These are phyloP conservation scores for Biscogniauxia marginata DNA, from an alignment of 2,329 filamentous ascomycete species.

Conservation along the genomic window DNA sequence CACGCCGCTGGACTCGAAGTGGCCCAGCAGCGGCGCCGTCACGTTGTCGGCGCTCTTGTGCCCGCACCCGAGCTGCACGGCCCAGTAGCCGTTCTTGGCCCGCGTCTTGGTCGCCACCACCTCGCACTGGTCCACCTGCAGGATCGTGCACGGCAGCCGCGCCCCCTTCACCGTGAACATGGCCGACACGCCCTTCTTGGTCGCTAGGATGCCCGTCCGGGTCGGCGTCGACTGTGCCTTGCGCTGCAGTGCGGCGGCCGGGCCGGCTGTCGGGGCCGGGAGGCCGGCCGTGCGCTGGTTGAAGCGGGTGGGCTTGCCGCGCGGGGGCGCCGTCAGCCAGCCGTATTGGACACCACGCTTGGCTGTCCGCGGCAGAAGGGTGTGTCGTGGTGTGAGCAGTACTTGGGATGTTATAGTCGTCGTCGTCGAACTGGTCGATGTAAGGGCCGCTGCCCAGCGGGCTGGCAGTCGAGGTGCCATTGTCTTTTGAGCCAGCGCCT, in stretches of 20 bases:
- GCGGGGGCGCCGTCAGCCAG: conserved; percentile 56
- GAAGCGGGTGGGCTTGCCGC: conserved; percentile 57
- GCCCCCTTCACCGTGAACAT: conserved; percentile 76
- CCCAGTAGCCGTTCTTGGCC: conserved; percentile 83
- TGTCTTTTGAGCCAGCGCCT: conserved; percentile 19
- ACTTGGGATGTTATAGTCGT: conserved; percentile 25
- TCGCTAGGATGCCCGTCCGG: conserved; percentile 78
- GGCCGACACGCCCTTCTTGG: conserved; percentile 96
- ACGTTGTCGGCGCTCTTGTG: conserved; percentile 72
- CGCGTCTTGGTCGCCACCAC: conserved; percentile 84
- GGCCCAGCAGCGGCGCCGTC: conserved; percentile 79
- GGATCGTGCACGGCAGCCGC: conserved; percentile 82
- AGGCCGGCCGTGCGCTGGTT: conserved; percentile 58
- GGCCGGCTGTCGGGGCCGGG: conserved; percentile 55
- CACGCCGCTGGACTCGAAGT: conserved; percentile 79
- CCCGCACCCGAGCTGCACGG: conserved; percentile 84
- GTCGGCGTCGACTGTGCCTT: conserved; percentile 58
- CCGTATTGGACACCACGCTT: conserved; percentile 56
- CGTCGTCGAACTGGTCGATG: conserved; percentile 26
- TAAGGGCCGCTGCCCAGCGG: conserved; percentile 43
- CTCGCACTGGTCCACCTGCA: conserved; percentile 91
- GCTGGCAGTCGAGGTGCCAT: conserved; percentile 48
- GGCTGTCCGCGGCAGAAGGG: conserved; percentile 45
- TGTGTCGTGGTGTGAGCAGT: conserved; percentile 32
- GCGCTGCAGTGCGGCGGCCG: conserved; percentile 59